Evolutionary conservation across 139 green algal species (phyloP).

Genomic region (Astrephomene gubernaculifera): DNA sequence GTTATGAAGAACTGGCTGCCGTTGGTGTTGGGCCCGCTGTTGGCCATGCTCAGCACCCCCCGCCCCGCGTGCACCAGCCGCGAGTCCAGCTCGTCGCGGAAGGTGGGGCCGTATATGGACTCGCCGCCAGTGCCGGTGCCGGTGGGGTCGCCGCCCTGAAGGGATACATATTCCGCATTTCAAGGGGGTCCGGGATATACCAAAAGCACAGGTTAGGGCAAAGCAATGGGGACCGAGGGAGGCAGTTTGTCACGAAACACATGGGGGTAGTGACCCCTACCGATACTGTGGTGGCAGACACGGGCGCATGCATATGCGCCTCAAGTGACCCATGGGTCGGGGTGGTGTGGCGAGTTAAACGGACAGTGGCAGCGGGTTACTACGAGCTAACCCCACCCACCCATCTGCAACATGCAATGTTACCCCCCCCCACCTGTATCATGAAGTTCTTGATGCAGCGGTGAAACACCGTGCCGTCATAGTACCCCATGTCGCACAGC

Average conservation of each 20-base stretch:
- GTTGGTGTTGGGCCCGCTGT: slow-evolving; percentile 80
- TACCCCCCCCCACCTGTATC: slow-evolving; percentile 72
- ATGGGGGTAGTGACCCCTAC: too few relatives aligned
- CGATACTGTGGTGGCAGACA: too few relatives aligned
- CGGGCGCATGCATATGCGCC: too few relatives aligned
- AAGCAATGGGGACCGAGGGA: too few relatives aligned
- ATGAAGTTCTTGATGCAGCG: slow-evolving; percentile 97
- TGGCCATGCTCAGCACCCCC: slow-evolving; percentile 97
- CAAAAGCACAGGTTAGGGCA: too few relatives aligned
- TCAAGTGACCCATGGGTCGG: too few relatives aligned
- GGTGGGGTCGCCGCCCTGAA: slow-evolving; percentile 95
- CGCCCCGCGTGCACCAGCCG: slow-evolving; percentile 78
- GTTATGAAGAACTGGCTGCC: slow-evolving; percentile 83
- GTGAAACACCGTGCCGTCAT: slow-evolving; percentile 91
- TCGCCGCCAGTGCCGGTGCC: slow-evolving; percentile 94
- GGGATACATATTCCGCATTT: neutral
- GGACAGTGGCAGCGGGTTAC: too few relatives aligned
- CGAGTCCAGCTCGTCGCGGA: slow-evolving; percentile 85
- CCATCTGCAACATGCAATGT: too few relatives aligned
- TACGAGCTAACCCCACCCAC: too few relatives aligned
- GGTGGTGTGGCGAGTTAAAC: too few relatives aligned
- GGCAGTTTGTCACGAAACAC: too few relatives aligned
- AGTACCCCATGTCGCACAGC: slow-evolving; percentile 92
- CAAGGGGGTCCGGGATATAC: too few relatives aligned
- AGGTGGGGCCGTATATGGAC: slow-evolving; percentile 89